Evolutionary conservation across 768 basidiomycete species (phyloP).

Genomic region (Podaxis rugospora): DNA sequence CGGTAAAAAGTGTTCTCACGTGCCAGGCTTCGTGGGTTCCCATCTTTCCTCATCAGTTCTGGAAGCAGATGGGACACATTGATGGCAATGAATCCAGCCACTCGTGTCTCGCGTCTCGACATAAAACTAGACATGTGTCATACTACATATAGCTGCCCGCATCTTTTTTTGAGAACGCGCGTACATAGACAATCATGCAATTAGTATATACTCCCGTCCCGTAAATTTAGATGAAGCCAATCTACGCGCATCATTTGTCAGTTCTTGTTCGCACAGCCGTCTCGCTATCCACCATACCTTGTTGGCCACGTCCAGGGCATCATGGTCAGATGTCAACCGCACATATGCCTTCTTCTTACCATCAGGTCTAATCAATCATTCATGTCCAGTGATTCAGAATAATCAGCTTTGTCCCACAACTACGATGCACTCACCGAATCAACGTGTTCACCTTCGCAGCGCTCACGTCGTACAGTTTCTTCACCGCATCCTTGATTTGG

Average conservation of each 20-base stretch:
- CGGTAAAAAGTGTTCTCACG: neutral
- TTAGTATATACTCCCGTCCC: neutral
- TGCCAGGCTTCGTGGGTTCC: neutral
- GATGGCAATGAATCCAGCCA: neutral
- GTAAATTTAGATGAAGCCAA: slow-evolving; percentile 81
- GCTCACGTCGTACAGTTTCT: slow-evolving; percentile 98
- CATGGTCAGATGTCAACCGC: slow-evolving; percentile 90
- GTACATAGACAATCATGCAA: slow-evolving; percentile 1
- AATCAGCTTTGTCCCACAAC: neutral
- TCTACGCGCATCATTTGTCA: slow-evolving; percentile 38
- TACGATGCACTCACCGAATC: slow-evolving; percentile 65
- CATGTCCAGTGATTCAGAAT: neutral
- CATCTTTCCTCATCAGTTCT: slow-evolving; percentile 4
- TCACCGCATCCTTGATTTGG: slow-evolving; percentile 99
- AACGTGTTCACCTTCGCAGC: slow-evolving; percentile 97
- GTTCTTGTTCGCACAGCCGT: neutral
- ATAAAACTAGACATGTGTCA: neutral
- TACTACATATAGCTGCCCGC: neutral
- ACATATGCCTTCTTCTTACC: slow-evolving; percentile 99
- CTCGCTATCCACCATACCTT: slow-evolving; percentile 48
- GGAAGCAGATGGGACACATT: neutral
- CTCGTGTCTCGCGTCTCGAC: neutral
- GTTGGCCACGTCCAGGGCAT: slow-evolving; percentile 96
- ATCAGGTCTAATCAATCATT: slow-evolving; percentile 62
- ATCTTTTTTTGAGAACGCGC: neutral